A percentile compares a stretch with the other conserved stretches of the same genome.
phyloP scores from a whole-genome alignment of 768 basidiomycete species.

The Boletus rubroflammeus region DNA sequence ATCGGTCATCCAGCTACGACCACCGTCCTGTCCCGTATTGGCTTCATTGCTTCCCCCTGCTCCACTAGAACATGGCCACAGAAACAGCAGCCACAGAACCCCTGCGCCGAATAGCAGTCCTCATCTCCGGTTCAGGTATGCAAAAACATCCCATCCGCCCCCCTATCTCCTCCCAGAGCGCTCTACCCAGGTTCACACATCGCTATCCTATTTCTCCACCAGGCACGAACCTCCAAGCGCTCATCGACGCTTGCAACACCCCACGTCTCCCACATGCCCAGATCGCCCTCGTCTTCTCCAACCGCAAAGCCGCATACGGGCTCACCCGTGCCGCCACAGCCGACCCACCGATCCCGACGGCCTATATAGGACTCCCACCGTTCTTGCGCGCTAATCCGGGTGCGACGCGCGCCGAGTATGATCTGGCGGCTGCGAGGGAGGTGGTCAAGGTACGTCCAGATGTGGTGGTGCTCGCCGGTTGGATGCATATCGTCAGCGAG shows the following conservation, averaged over 20 bases:
- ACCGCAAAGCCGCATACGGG: constrained; percentile 88
- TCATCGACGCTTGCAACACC: constrained; percentile 85
- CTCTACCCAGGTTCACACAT: neutral
- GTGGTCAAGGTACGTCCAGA: constrained; percentile 68
- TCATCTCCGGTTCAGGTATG: constrained; percentile 66
- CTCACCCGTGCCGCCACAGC: constrained; percentile 73
- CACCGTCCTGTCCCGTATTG: constrained; percentile 1
- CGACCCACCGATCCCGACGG: constrained; percentile 75
- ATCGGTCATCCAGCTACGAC: constrained; percentile 3
- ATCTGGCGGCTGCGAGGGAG: constrained; percentile 69
- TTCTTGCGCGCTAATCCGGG: constrained; percentile 72
- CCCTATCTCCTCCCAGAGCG: neutral
- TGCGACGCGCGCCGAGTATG: constrained; percentile 81
- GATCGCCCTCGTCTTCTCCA: constrained; percentile 85
- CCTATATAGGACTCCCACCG: constrained; percentile 79
- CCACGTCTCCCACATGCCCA: constrained; percentile 62
- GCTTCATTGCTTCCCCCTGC: neutral
- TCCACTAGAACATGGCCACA: constrained; percentile 1
- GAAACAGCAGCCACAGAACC: neutral
- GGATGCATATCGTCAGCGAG: constrained; percentile 95
- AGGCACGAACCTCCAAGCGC: constrained; percentile 96
- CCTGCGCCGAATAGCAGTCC: constrained; percentile 26
- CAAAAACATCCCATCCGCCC: neutral
- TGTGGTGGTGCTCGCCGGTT: constrained; percentile 91
- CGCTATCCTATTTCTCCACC: neutral